Evolutionary conservation across 2,329 filamentous ascomycete genomes (phyloP), one percentile per base, ranked within the genome.

Genomic region (Domatiomyces catenatus): DNA sequence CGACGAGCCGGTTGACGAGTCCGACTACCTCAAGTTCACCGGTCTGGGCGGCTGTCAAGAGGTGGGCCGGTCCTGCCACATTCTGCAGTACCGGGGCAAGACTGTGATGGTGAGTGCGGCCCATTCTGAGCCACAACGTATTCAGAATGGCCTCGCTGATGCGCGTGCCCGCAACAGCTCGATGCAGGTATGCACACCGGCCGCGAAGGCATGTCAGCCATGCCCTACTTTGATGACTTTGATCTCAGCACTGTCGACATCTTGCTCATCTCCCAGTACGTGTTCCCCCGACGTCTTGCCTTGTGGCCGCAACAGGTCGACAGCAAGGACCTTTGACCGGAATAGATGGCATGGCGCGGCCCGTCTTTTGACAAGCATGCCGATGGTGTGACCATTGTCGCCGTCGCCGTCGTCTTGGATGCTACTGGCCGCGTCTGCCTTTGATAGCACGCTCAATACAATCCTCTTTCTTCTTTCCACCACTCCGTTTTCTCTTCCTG

Each of bases 201-300:
- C 43, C 53, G 92, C 67, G 89, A 96, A 63, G 92, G 92, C 39
- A 81, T 96, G 54, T 86, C 89, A 2, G 85, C 86, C 8, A 80
- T 98, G 48, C 92, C 92, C 0, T 98, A 95, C 71, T 98, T 95
- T 68, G 92, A 98, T 66, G 89, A 96, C 63, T 98, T 96, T 68
- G 92, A 98, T 64, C 75, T 98, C 18, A 95, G 90, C 69, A 94
- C 87, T 1, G 89, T 98, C 59, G 92, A 98, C 66, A 84, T 98
- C 61, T 84, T 98, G 50, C 75, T 98, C 58, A 94, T 98, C 63
- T 96, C 88, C 81, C 92, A 98, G 92, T 96, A 93, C 85, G 89
- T 81, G 62, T 50, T 55, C 50, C 50, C 50, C 46, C 24, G 50
- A 10, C 18, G 45, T 6, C 22, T 24, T 36, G 32, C 10, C 1